These are phyloP conservation scores for Tilletia setariae DNA, from an alignment of 1,284 basidiomycete species.

Conservation along the genomic window DNA sequence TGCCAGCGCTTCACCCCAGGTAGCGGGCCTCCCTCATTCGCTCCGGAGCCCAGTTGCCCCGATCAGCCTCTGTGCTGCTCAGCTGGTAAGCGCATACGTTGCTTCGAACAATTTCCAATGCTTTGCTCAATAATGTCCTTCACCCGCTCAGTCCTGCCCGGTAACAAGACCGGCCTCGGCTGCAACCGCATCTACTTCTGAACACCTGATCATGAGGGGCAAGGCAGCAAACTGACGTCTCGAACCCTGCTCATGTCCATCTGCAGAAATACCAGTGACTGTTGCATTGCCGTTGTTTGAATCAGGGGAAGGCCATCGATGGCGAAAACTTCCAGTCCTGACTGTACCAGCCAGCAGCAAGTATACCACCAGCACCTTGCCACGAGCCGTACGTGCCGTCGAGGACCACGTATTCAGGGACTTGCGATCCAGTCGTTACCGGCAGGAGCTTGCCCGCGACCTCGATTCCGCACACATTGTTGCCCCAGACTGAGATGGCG, in stretches of 20 bases:
- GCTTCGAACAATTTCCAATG: neutral
- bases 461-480: slow-evolving; percentile 23
- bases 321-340: neutral
- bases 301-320: neutral
- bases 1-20: neutral
- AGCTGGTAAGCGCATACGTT: neutral
- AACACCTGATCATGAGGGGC: neutral
- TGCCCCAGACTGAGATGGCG: slow-evolving; percentile 24
- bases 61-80: slow-evolving; percentile 10
- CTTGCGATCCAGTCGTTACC: slow-evolving; percentile 31
- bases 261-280: neutral
- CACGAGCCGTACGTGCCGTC: slow-evolving; percentile 25
- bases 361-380: slow-evolving; percentile 26
- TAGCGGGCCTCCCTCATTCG: neutral
- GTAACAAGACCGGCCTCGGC: neutral
- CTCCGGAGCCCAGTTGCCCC: slow-evolving; percentile 5
- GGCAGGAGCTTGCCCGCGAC: slow-evolving; percentile 32
- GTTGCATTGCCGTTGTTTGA: neutral
- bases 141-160: neutral
- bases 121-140: neutral
- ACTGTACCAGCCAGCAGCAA: slow-evolving; percentile 25
- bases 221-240: too few relatives aligned
- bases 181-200: slow-evolving; percentile 12
- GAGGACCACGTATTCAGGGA: slow-evolving; percentile 35
- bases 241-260: too few relatives aligned